Conservation (phyloP, 139 green algal genomes). For the Haematococcus lacustris region DNA sequence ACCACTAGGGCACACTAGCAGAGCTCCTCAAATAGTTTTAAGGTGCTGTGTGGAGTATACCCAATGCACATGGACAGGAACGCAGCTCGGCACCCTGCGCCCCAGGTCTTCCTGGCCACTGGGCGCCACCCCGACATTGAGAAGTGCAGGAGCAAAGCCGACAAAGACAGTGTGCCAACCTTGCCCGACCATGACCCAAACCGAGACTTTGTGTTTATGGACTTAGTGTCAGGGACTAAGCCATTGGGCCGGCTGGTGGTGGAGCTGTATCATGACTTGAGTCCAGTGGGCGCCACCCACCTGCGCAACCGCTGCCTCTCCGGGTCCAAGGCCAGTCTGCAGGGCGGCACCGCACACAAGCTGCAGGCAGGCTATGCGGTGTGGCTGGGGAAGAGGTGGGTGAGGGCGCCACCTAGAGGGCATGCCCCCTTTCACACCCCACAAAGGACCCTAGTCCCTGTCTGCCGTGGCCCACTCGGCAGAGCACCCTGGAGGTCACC, state of each 20-base stretch:
- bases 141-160: not conserved
- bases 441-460: too few relatives aligned
- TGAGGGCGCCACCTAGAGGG: not conserved
- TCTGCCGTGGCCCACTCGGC: too few relatives aligned
- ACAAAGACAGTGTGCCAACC: not conserved
- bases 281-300: constrained; percentile 41
- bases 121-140: constrained; percentile 1
- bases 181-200: constrained; percentile 6
- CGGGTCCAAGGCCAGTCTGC: constrained; percentile 37
- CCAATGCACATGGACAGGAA: not conserved
- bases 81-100: too few relatives aligned
- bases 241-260: constrained; percentile 49
- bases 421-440: too few relatives aligned
- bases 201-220: constrained; percentile 55
- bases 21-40: too few relatives aligned
- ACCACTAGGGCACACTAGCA: too few relatives aligned
- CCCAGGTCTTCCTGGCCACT: too few relatives aligned
- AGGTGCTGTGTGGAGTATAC: not conserved
- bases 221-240: constrained; percentile 10
- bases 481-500: too few relatives aligned
- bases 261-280: constrained; percentile 63
- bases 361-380: constrained; percentile 48
- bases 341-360: constrained; percentile 43
- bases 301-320: constrained; percentile 49
- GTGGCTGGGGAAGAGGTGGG: constrained; percentile 45